Percentiles rank a stretch among this genome's conserved stretches.
These are phyloP conservation scores for Sophora flavescens DNA, from an alignment of 306 rosid species.

Conservation along the genomic window DNA sequence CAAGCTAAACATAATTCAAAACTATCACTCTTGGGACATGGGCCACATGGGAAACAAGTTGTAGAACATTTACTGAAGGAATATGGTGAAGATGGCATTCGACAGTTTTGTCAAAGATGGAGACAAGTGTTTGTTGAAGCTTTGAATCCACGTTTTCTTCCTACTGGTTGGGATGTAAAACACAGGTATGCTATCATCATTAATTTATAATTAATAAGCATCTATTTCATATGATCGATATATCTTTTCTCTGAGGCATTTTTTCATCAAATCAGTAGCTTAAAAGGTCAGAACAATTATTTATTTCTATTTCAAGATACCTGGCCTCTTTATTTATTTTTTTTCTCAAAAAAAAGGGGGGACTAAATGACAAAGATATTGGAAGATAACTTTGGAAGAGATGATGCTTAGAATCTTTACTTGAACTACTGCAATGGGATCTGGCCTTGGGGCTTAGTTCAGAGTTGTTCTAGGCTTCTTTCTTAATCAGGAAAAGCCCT, in stretches of 20 bases:
- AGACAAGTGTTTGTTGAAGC: conserved; percentile 88
- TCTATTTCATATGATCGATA: background rate
- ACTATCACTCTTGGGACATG: conserved; percentile 88
- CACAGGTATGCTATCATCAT: conserved; percentile 74
- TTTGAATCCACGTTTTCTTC: conserved; percentile 86
- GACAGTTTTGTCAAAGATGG: conserved; percentile 89
- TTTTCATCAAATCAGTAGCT: background rate
- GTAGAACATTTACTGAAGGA: conserved; percentile 81
- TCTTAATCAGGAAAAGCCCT: no score
- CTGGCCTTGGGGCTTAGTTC: no score
- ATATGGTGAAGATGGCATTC: conserved; percentile 78
- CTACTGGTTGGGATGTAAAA: conserved; percentile 89
- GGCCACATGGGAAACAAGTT: conserved; percentile 94
- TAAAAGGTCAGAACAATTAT: background rate
- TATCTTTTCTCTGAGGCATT: conserved; percentile 16
- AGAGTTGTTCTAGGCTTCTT: no score
- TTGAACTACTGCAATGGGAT: no score
- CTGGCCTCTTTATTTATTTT: no score
- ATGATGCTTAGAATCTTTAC: no score
- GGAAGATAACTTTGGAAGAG: no score
- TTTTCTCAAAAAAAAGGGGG: no score
- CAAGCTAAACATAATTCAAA: conserved; percentile 64
- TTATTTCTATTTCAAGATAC: no score
- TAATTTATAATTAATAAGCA: conserved; percentile 27
- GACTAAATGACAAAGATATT: no score